Base-by-base conservation (phyloP, 345 rosid species). In the Boechera divaricarpa region DNA sequence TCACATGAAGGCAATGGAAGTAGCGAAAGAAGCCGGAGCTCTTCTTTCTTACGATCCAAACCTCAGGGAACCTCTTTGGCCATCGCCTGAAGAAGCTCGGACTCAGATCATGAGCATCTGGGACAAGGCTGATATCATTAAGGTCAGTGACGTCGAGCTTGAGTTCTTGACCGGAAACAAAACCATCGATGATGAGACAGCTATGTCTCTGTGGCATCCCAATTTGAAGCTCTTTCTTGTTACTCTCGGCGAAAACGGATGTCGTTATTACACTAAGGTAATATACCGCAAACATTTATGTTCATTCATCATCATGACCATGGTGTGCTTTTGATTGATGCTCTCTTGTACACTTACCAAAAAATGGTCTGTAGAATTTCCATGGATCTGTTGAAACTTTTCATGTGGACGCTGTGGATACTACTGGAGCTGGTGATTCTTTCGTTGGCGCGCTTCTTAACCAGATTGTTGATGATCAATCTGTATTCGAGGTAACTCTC, bases 361-460 rank as follows among this genome's bases (percentile, higher is more conserved):
- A 6, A 13, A 21, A 67, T 1, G 24, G 0, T 32, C 39, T 73
- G 35, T 82, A 95, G 99, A 47, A 77, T 55, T 95, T 93, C 87
- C 88, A 76, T 56, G 98, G 99, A 74, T 7, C 85, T 8, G 98
- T 93, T 77, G 88, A 86, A 16, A 86, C 84, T 16, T 95, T 88
- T 77, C 90, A 87, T 77, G 99, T 93, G 44, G 72, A 88, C 0
- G 70, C 97, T 0, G 85, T 95, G 48, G 99, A 93, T 81, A 91
- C 98, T 39, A 95, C 99, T 0, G 98, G 98, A 44, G 99, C 99
- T 18, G 99, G 99, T 31, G 99, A 93, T 76, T 77, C 99, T 9
- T 95, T 93, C 61, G 88, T 95, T 0, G 99, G 98, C 4, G 94
- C 99, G 3, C 83, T 95, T 53, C 83, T 95, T 6, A 71, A 84